Conservation (phyloP, 257 asterid genomes). For the Rehmannia glutinosa region DNA sequence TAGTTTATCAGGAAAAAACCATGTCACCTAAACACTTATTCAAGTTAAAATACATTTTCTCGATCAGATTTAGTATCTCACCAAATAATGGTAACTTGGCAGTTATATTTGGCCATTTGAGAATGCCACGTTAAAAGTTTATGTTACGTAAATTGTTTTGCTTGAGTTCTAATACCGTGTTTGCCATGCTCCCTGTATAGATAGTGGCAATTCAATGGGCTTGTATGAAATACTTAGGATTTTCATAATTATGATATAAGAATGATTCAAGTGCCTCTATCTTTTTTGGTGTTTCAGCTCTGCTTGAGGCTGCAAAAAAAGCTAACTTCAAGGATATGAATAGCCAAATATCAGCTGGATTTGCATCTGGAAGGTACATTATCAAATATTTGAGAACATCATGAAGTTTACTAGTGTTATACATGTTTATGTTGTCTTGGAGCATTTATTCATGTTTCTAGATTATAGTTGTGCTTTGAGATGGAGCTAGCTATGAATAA, state of each 20-base stretch:
- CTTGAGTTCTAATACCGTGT: background rate
- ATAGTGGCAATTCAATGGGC: background rate
- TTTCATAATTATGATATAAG: background rate
- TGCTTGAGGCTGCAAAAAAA: conserved; percentile 76
- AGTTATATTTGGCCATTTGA: background rate
- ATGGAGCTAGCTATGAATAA: no score
- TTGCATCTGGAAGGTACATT: conserved; percentile 79
- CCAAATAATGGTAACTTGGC: background rate
- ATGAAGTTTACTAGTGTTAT: no score
- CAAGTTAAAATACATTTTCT: background rate
- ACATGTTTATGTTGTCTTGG: no score
- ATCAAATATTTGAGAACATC: background rate
- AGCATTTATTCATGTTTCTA: background rate
- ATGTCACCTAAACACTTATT: background rate
- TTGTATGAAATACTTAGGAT: background rate
- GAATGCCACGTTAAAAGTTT: background rate
- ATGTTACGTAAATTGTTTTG: no score
- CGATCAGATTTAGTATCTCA: conserved; percentile 1
- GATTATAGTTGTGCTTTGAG: background rate
- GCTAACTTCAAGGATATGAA: conserved; percentile 65
- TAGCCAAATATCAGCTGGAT: conserved; percentile 64
- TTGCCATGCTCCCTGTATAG: background rate
- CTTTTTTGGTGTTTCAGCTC: conserved; percentile 47
- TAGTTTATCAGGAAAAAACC: background rate
- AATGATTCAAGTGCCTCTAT: background rate